Evolutionary conservation across 805 yeast species (phyloP), one percentile per base, ranked within the genome.

Genomic region (Myxozyma sirexii): DNA sequence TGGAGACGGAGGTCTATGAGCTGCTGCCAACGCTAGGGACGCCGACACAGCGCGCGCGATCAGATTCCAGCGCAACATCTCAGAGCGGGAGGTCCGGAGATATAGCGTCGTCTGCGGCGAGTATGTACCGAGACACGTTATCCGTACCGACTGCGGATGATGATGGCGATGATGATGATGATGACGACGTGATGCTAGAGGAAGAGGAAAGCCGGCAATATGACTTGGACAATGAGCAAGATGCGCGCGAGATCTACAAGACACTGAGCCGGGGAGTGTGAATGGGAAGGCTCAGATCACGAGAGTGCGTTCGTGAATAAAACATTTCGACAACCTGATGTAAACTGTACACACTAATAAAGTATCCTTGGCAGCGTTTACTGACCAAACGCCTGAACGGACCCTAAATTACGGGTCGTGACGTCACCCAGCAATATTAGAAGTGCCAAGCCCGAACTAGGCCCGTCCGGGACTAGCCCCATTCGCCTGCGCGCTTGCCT

Each of bases 191-290:
- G 23, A 17, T 29, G 15, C 38, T 21, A 21, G 27, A 10, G 24
- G 33, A 26, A 13, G 51, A 29, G 35, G 49, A 41, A 29, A 46
- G 38, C 10, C 53, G 53, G 23, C 24, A 4, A 23, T 54, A 54
- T 31, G 48, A 54, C 31, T 17, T 54, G 26, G 35, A 47, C 48
- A 31, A 54, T 24, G 58, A 54, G 33, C 53, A 54, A 23, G 58
- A 54, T 24, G 54, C 54, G 43, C 19, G 39, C 26, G 48, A 41
- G 29, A 54, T 54, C 19, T 54, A 39, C 54, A 19, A 38, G 27
- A 24, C 47, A 2, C 23, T 54, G 42, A 48, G 33, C 8, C 53
- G 43, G 7, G 35, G 35, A 19, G 29, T 27, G 1, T 44, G 35
- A 27, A 19, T 2, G n/a, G 42, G 15, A 38, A 15, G 17, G n/a